Percentiles rank a stretch among this genome's conserved stretches.
Evolutionary conservation across 768 basidiomycete species (phyloP).

Genomic region (Tulasnella sp.): DNA sequence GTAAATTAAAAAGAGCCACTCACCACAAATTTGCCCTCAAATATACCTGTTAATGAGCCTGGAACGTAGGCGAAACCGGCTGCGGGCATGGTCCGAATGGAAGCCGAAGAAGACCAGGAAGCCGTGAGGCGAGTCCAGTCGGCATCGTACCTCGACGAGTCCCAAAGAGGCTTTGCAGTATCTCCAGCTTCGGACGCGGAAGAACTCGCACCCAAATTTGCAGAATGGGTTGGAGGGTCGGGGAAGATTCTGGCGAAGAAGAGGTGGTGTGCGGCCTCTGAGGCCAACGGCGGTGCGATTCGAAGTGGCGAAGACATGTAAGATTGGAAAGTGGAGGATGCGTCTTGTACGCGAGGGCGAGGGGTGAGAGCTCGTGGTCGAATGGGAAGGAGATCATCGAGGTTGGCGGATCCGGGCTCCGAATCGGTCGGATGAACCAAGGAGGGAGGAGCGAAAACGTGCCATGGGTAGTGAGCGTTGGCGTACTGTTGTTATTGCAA

Average conservation of each 20-base stretch:
- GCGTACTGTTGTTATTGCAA: slow-evolving; percentile 24
- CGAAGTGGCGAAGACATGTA: slow-evolving; percentile 26
- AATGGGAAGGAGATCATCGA: slow-evolving; percentile 5
- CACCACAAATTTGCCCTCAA: slow-evolving; percentile 67
- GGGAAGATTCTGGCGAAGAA: slow-evolving; percentile 6
- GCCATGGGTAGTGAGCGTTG: slow-evolving; percentile 21
- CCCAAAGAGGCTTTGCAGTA: neutral
- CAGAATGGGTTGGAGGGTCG: neutral
- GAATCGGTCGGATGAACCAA: slow-evolving; percentile 13
- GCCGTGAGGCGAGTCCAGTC: slow-evolving; percentile 60
- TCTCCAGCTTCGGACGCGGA: neutral
- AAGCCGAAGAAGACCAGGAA: slow-evolving; percentile 49
- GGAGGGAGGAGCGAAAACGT: slow-evolving; percentile 15
- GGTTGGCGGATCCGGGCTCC: slow-evolving; percentile 5
- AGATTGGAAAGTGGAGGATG: slow-evolving; percentile 12
- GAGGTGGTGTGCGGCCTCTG: slow-evolving; percentile 29
- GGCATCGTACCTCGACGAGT: slow-evolving; percentile 52
- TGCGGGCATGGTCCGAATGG: slow-evolving; percentile 39
- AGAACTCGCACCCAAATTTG: neutral
- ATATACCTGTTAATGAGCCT: slow-evolving; percentile 59
- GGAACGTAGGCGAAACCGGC: slow-evolving; percentile 51
- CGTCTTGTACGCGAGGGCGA: slow-evolving; percentile 20
- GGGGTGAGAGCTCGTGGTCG: slow-evolving; percentile 31
- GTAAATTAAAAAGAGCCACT: slow-evolving; percentile 41
- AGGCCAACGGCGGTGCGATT: slow-evolving; percentile 24